These are phyloP conservation scores for Ceratobasidium sp. DNA, from an alignment of 1,284 basidiomycete species.

Conservation along the genomic window DNA sequence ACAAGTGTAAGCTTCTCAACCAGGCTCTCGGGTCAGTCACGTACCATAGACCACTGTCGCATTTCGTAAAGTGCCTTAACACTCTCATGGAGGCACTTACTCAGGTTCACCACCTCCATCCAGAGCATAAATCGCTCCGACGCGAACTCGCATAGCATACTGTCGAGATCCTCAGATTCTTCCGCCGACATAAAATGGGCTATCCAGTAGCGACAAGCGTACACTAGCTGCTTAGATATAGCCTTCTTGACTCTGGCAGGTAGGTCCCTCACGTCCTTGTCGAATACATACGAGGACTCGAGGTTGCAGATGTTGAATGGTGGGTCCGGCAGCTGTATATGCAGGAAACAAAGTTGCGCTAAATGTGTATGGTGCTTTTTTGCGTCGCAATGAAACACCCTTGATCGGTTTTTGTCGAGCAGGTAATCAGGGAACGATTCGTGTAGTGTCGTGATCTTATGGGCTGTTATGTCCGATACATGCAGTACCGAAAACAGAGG, in stretches of 20 bases:
- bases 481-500: not conserved
- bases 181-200: not conserved
- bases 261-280: not conserved
- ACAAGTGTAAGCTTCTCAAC: too few relatives aligned
- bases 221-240: not conserved
- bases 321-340: not conserved
- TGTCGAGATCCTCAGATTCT: not conserved
- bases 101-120: slow-evolving; percentile 24
- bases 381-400: not conserved
- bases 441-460: not conserved
- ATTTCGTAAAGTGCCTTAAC: not conserved
- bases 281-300: too few relatives aligned
- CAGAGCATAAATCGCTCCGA: not conserved
- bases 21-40: not conserved
- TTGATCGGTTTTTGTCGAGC: not conserved
- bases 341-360: slow-evolving; percentile 1
- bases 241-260: not conserved
- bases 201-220: not conserved
- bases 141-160: not conserved
- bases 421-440: slow-evolving; percentile 13
- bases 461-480: not conserved
- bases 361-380: not conserved
- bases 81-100: not conserved
- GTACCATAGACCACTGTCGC: slow-evolving; percentile 13
- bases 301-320: slow-evolving; percentile 7